Percentiles rank a stretch among this genome's conserved stretches.
Evolutionary conservation across 176 grass and related monocot species (phyloP).

Genomic region (Areca catechu): DNA sequence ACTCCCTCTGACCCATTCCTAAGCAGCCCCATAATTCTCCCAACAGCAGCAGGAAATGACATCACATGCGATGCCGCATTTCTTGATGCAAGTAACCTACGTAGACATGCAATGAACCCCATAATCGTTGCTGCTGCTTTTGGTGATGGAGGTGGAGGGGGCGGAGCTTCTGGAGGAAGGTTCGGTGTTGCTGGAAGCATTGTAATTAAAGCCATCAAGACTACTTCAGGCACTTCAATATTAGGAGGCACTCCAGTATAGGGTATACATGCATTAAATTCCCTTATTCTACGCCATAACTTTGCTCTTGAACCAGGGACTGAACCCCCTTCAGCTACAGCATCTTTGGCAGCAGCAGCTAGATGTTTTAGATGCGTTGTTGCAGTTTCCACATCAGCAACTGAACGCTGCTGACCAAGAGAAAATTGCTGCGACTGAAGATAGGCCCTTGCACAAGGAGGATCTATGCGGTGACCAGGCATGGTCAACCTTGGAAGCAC

Average conservation of each 20-base stretch:
- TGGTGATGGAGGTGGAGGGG: slow-evolving; percentile 76
- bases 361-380: slow-evolving; percentile 92
- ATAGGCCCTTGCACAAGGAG: slow-evolving; percentile 55
- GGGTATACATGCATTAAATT: slow-evolving; percentile 93
- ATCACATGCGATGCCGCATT: slow-evolving; percentile 85
- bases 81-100: slow-evolving; percentile 79
- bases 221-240: slow-evolving; percentile 91
- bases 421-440: slow-evolving; percentile 32
- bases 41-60: slow-evolving; percentile 86
- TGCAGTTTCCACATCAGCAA: slow-evolving; percentile 61
- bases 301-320: slow-evolving; percentile 82
- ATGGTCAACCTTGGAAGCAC: slow-evolving; percentile 88
- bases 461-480: slow-evolving; percentile 94
- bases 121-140: slow-evolving; percentile 97
- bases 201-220: slow-evolving; percentile 95
- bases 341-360: slow-evolving; percentile 79
- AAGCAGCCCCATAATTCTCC: slow-evolving; percentile 90
- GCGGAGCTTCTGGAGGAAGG: slow-evolving; percentile 68
- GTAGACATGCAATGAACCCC: slow-evolving; percentile 89
- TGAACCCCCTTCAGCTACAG: slow-evolving; percentile 73
- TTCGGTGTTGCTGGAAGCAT: slow-evolving; percentile 76
- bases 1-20: slow-evolving; percentile 99
- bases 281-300: slow-evolving; percentile 97
- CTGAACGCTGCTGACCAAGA: slow-evolving; percentile 24
- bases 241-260: slow-evolving; percentile 77